phyloP scores from a whole-genome alignment of 2,329 filamentous ascomycete genomes.

The Xylariaceae sp. region DNA sequence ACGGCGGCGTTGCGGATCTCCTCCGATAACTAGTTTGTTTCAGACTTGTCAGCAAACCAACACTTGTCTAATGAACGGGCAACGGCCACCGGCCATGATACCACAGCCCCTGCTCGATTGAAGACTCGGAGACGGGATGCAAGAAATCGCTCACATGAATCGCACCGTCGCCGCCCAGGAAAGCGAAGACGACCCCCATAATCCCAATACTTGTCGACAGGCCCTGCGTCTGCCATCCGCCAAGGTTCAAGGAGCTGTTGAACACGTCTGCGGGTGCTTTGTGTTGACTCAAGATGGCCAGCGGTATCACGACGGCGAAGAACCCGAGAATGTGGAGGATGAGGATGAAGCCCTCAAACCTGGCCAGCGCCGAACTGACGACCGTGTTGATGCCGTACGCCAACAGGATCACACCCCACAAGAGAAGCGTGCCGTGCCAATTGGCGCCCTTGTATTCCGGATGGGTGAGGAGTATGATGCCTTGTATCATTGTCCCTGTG shows the following conservation, averaged over 20 bases:
- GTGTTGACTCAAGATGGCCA: constrained; percentile 32
- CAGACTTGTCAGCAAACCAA: neutral
- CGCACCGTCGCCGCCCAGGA: constrained; percentile 36
- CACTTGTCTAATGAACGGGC: no score
- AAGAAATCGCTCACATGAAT: constrained; percentile 18
- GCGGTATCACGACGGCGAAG: constrained; percentile 22
- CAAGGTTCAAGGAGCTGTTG: constrained; percentile 41
- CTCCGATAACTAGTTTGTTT: constrained; percentile 34
- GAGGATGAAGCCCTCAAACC: constrained; percentile 35
- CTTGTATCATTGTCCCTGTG: constrained; percentile 17
- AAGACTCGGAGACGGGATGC: neutral
- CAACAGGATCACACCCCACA: constrained; percentile 36
- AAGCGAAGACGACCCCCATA: constrained; percentile 20
- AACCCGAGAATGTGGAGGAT: constrained; percentile 36
- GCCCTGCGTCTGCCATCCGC: constrained; percentile 41
- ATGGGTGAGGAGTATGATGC: constrained; percentile 14
- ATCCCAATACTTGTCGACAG: constrained; percentile 26
- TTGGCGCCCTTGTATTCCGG: constrained; percentile 12
- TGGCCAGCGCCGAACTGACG: constrained; percentile 24
- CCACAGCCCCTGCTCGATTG: neutral
- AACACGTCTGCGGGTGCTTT: constrained; percentile 38
- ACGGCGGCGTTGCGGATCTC: constrained; percentile 42
- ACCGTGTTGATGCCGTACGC: constrained; percentile 35
- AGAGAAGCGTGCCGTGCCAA: constrained; percentile 17
- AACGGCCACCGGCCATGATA: constrained; percentile 4